These are phyloP conservation scores for Pseudocercospora pini-densiflorae DNA, from an alignment of 2,329 filamentous ascomycete species.

Conservation along the genomic window DNA sequence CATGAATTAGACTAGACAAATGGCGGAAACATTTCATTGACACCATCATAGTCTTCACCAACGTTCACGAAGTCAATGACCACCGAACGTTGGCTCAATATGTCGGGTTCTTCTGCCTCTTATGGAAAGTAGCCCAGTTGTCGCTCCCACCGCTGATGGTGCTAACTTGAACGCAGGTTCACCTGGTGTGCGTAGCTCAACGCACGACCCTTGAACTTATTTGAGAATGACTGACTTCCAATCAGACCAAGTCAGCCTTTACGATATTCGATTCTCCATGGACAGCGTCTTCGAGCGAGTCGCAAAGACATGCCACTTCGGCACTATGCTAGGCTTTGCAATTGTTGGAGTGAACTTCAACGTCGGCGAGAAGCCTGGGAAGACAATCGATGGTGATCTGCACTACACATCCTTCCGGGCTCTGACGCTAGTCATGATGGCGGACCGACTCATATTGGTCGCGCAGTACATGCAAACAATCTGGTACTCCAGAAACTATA, in stretches of 20 bases:
- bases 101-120: slow-evolving; percentile 59
- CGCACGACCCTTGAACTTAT: too few species aligned
- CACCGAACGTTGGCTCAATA: slow-evolving; percentile 48
- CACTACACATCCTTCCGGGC: slow-evolving; percentile 19
- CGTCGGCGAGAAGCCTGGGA: too few species aligned
- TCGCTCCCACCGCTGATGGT: too few species aligned
- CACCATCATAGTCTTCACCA: slow-evolving; percentile 56
- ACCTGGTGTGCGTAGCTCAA: slow-evolving; percentile 55
- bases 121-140: slow-evolving; percentile 47
- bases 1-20: too few species aligned
- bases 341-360: slow-evolving; percentile 52
- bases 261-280: slow-evolving; percentile 68
- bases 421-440: slow-evolving; percentile 45
- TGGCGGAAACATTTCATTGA: too few species aligned
- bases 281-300: slow-evolving; percentile 67
- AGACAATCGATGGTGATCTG: too few species aligned
- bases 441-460: slow-evolving; percentile 41
- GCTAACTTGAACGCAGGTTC: slow-evolving; percentile 39
- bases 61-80: slow-evolving; percentile 60
- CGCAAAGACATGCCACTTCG: slow-evolving; percentile 64
- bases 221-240: too few species aligned
- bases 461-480: slow-evolving; percentile 46
- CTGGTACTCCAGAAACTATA: slow-evolving; percentile 39
- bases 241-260: slow-evolving; percentile 60
- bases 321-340: slow-evolving; percentile 68